Evolutionary conservation across 352 stramenopile genomes (phyloP).

Genomic region (Globisporangium acanthophoron): DNA sequence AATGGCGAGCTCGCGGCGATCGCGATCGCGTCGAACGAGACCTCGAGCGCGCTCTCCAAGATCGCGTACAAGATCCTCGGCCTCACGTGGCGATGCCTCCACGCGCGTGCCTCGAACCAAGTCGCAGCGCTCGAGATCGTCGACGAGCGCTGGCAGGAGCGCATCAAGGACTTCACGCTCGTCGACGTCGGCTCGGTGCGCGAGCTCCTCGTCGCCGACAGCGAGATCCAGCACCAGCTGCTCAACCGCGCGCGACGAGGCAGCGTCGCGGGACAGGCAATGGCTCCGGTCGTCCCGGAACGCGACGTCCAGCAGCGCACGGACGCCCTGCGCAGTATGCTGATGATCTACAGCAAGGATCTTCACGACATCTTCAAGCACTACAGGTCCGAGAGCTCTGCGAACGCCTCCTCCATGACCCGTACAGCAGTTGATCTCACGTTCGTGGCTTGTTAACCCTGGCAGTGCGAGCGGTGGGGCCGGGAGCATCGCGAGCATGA

Average conservation of each 20-base stretch:
- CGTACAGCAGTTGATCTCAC: not conserved
- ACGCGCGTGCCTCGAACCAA: slow-evolving; percentile 24
- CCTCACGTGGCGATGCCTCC: slow-evolving; percentile 60
- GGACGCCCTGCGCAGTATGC: slow-evolving; percentile 42
- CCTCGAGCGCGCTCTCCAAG: slow-evolving; percentile 51
- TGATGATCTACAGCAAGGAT: slow-evolving; percentile 67
- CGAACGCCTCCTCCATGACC: no score
- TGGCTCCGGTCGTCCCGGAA: slow-evolving; percentile 40
- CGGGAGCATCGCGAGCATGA: slow-evolving; percentile 68
- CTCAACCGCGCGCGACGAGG: slow-evolving; percentile 11
- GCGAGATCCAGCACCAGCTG: slow-evolving; percentile 19
- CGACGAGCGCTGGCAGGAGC: slow-evolving; percentile 60
- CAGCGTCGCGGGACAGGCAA: slow-evolving; percentile 12
- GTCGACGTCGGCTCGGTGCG: slow-evolving; percentile 45
- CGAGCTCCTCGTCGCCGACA: slow-evolving; percentile 53
- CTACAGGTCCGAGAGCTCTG: slow-evolving; percentile 40
- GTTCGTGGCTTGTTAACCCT: not conserved
- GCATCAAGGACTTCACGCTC: slow-evolving; percentile 51
- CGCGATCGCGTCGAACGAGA: slow-evolving; percentile 70
- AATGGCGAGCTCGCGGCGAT: slow-evolving; percentile 55
- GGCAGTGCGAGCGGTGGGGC: slow-evolving; percentile 48
- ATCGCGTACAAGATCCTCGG: slow-evolving; percentile 63
- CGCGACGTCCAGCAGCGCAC: slow-evolving; percentile 48
- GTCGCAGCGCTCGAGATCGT: slow-evolving; percentile 36
- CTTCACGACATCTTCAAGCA: slow-evolving; percentile 82